Percentiles rank a stretch among this genome's conserved stretches.
Evolutionary conservation across 768 basidiomycete genomes (phyloP).

Genomic region (Multifurca ochricompacta): DNA sequence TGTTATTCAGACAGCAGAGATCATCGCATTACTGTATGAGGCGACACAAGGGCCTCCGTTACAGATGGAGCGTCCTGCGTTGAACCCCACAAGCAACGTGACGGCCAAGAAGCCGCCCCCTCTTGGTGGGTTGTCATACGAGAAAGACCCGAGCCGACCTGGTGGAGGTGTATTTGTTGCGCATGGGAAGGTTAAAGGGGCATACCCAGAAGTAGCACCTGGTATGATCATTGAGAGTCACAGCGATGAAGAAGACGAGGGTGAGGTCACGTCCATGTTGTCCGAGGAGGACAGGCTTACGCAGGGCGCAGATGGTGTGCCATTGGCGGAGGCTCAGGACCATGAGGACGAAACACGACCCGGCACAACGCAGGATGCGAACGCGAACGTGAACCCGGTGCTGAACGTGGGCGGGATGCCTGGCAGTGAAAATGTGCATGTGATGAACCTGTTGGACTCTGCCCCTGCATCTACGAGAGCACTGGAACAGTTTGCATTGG

Average conservation of each 20-base stretch:
- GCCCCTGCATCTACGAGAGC: constrained; percentile 40
- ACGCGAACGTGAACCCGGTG: constrained; percentile 65
- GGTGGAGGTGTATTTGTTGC: constrained; percentile 86
- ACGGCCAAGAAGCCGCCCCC: constrained; percentile 47
- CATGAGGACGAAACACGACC: constrained; percentile 35
- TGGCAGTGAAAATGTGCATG: constrained; percentile 49
- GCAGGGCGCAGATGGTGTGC: constrained; percentile 11
- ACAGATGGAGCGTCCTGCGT: constrained; percentile 42
- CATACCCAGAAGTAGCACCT: constrained; percentile 39
- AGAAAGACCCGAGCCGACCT: constrained; percentile 70
- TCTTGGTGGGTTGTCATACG: constrained; percentile 53
- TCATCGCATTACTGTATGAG: constrained; percentile 85
- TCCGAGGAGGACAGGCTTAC: constrained; percentile 7
- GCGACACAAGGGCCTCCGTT: constrained; percentile 76
- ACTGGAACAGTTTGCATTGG: constrained; percentile 57
- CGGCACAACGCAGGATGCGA: constrained; percentile 38
- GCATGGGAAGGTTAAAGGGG: constrained; percentile 26
- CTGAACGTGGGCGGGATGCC: constrained; percentile 43
- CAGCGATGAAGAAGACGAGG: constrained; percentile 27
- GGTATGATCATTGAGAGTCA: constrained; percentile 48
- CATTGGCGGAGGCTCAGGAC: constrained; percentile 3
- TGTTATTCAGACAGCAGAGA: constrained; percentile 70
- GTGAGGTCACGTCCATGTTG: constrained; percentile 14
- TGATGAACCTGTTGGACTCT: constrained; percentile 68
- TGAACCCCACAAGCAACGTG: constrained; percentile 76